Percentiles rank a stretch among this genome's conserved stretches.
These are phyloP conservation scores for Wickerhamomyces chambardii DNA, from an alignment of 805 yeast genomes.

Conservation along the genomic window DNA sequence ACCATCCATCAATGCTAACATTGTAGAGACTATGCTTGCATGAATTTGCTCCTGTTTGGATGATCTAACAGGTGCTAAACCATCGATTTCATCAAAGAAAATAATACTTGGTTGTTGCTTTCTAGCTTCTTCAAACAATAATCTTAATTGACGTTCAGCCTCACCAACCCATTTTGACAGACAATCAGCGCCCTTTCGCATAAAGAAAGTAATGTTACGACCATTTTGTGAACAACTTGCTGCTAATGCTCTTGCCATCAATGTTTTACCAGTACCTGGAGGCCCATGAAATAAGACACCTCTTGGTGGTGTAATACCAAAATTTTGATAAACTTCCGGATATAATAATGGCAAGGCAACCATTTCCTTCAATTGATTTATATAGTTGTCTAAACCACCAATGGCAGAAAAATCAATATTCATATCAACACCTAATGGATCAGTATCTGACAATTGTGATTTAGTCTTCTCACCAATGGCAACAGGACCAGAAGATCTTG, in stretches of 20 bases:
- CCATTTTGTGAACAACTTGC: slow-evolving; percentile 86
- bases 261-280: slow-evolving; percentile 97
- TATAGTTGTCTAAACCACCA: slow-evolving; percentile 89
- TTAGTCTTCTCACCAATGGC: slow-evolving; percentile 19
- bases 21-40: slow-evolving; percentile 92
- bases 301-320: slow-evolving; percentile 90
- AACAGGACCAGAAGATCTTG: slow-evolving; percentile 20
- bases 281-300: slow-evolving; percentile 98
- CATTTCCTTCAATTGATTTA: slow-evolving; percentile 93
- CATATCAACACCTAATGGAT: slow-evolving; percentile 88
- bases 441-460: slow-evolving; percentile 72
- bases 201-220: slow-evolving; percentile 86
- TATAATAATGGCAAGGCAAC: slow-evolving; percentile 86
- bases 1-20: slow-evolving; percentile 96
- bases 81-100: slow-evolving; percentile 97
- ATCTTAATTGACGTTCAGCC: slow-evolving; percentile 88
- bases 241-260: slow-evolving; percentile 96
- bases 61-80: slow-evolving; percentile 95
- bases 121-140: slow-evolving; percentile 91
- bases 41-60: slow-evolving; percentile 98
- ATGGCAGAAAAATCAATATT: slow-evolving; percentile 76
- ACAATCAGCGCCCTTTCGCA: slow-evolving; percentile 98
- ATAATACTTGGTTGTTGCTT: slow-evolving; percentile 94
- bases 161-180: slow-evolving; percentile 99
- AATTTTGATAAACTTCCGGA: slow-evolving; percentile 87